Base-by-base conservation (phyloP, 2,329 filamentous ascomycete genomes). In the Monascus ruber region DNA sequence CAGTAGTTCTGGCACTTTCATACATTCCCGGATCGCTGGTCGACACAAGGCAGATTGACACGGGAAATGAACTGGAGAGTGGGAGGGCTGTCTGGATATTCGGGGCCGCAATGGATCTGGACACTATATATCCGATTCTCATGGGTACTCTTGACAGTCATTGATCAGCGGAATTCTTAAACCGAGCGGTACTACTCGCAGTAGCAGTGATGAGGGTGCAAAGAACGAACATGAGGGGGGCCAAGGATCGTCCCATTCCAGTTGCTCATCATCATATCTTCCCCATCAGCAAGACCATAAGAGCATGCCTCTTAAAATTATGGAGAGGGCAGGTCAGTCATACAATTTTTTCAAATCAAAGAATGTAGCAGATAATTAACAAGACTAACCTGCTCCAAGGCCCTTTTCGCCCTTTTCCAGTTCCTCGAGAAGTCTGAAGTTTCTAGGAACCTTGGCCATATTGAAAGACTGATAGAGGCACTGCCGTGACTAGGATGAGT, bases 41-140 rank as follows among this genome's bases (percentile, higher is more conserved):
- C 83, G 38, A 98, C 91, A 56, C 89, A 94, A 25, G 91, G 91
- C n/a, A 96, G 76, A 68, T 96, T 95, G 68, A 98, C 82, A 65
- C 86, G 84, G 55, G 84, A 94, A 54, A 91, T 79, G 66, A 98
- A 98, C 56, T 89, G 81, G 55, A 98, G 85, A 37, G 82, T 79
- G 0, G 91, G 91, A 34, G 91, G 91, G 46, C 77, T 71, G 60
- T 94, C 87, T 38, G 91, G 91, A 63, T 98, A 98, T 42, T 84
- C 72, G 36, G 79, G 73, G 46, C 87, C 88, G 70, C 91, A 98
- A 70, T 94, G 83, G 70, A 98, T 94, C 66, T 89, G 93, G 55
- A 98, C 76, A 52, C 86, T 93, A 74, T 98, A 98, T 69, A 98
- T 98, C 56, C 91, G 84, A 69, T 98, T 98, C 73, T 98, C 91